A percentile compares a stretch with the other conserved stretches of the same genome.
Evolutionary conservation across 139 green algal genomes (phyloP).

Genomic region (Spirogloea muscicola): DNA sequence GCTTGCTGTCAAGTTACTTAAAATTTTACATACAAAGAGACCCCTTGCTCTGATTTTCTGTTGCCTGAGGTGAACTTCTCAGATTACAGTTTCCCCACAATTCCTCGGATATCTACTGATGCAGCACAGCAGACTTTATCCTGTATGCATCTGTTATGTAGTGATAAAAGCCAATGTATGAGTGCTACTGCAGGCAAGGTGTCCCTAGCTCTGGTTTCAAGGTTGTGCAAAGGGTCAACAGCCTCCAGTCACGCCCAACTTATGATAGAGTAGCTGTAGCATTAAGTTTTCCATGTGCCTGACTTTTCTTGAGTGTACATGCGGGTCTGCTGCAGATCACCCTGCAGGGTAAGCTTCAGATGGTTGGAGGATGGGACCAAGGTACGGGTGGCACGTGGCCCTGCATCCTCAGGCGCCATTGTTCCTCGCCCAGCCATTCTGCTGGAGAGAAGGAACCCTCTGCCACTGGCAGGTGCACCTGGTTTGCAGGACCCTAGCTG

Average conservation of each 20-base stretch:
- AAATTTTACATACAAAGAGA: too few relatives aligned
- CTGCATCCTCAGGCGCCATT: conserved; percentile 52
- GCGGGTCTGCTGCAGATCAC: conserved; percentile 39
- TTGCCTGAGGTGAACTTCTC: neutral
- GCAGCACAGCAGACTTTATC: too few relatives aligned
- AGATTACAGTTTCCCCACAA: neutral
- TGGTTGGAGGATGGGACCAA: conserved; percentile 71
- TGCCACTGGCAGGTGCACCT: conserved; percentile 1
- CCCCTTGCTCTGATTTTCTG: neutral
- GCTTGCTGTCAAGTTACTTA: too few relatives aligned
- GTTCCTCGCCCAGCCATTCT: conserved; percentile 61
- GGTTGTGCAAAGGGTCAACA: neutral
- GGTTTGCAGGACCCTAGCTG: too few relatives aligned
- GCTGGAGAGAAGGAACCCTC: conserved; percentile 34
- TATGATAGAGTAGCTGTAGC: neutral
- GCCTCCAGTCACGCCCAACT: neutral
- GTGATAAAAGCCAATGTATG: neutral
- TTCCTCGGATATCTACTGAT: neutral
- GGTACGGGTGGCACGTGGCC: conserved; percentile 62
- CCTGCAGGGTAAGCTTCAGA: conserved; percentile 55
- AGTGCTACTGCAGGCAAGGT: neutral
- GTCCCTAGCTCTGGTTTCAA: neutral
- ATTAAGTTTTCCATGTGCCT: neutral
- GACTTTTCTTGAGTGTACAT: neutral
- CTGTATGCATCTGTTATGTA: too few relatives aligned